A percentile compares a stretch with the other conserved stretches of the same genome.
These are phyloP conservation scores for Fusarium sp. DNA, from an alignment of 2,329 filamentous ascomycete species.

Conservation along the genomic window DNA sequence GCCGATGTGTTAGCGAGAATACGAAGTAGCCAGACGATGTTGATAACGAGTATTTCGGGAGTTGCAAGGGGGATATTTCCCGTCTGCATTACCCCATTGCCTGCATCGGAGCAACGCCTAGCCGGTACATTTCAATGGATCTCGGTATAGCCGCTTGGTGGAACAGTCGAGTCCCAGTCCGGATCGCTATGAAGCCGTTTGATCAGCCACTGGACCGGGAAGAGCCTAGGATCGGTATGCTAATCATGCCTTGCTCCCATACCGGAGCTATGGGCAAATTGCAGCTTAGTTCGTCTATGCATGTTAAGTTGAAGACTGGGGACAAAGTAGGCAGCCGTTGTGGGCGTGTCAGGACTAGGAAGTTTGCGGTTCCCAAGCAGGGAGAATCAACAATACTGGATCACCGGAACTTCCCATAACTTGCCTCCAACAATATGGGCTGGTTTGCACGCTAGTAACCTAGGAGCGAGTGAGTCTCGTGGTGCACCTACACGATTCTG, in stretches of 20 bases:
- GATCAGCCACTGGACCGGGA: neutral
- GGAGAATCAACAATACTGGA: neutral
- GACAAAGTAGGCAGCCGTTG: neutral
- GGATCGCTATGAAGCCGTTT: slow-evolving; percentile 1
- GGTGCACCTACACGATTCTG: neutral
- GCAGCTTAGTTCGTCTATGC: neutral
- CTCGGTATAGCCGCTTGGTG: neutral
- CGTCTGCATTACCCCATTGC: neutral
- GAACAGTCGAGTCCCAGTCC: slow-evolving; percentile 8
- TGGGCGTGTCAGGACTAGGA: neutral
- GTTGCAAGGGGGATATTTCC: neutral
- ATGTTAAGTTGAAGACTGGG: neutral
- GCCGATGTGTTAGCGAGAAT: slow-evolving; percentile 1
- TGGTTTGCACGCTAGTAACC: slow-evolving; percentile 10
- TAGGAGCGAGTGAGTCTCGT: neutral
- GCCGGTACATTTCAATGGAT: slow-evolving; percentile 8
- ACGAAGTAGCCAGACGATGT: neutral
- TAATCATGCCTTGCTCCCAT: neutral
- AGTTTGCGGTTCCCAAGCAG: slow-evolving; percentile 6
- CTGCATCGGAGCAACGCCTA: slow-evolving; percentile 8
- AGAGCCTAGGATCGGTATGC: neutral
- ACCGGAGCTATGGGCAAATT: neutral
- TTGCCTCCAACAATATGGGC: slow-evolving; percentile 1
- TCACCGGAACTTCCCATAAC: neutral
- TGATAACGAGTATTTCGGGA: neutral